Evolutionary conservation across 768 basidiomycete genomes (phyloP).

Genomic region (Tulasnella sp.): DNA sequence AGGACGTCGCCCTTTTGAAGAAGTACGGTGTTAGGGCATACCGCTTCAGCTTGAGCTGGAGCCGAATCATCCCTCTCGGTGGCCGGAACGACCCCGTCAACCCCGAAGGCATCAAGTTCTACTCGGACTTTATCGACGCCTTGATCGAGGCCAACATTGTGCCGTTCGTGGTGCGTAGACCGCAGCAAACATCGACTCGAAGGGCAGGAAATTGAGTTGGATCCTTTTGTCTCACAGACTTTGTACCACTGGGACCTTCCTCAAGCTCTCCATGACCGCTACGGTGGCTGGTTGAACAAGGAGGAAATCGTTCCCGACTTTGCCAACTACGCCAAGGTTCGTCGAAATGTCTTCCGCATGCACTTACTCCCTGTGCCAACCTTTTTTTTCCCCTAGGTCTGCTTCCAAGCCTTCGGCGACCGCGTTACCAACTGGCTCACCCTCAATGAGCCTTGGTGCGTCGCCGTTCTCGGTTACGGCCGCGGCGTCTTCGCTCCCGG

Average conservation of each 20-base stretch:
- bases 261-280: slow-evolving; percentile 58
- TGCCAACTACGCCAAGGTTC: slow-evolving; percentile 43
- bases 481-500: slow-evolving; percentile 63
- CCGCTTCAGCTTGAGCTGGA: slow-evolving; percentile 69
- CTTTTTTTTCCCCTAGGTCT: slow-evolving; percentile 32
- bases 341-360: slow-evolving; percentile 16
- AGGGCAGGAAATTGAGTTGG: neutral
- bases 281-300: slow-evolving; percentile 66
- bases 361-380: neutral
- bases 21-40: slow-evolving; percentile 59
- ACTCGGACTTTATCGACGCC: slow-evolving; percentile 58
- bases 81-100: slow-evolving; percentile 66
- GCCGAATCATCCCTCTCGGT: slow-evolving; percentile 60
- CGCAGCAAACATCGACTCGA: neutral
- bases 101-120: slow-evolving; percentile 54
- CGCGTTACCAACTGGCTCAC: slow-evolving; percentile 70
- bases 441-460: slow-evolving; percentile 67
- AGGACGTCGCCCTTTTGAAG: slow-evolving; percentile 51
- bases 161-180: slow-evolving; percentile 48
- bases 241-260: slow-evolving; percentile 75
- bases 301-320: slow-evolving; percentile 59
- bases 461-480: slow-evolving; percentile 58
- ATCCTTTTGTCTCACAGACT: slow-evolving; percentile 31
- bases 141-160: slow-evolving; percentile 50
- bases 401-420: slow-evolving; percentile 65